Base-by-base conservation (phyloP, 352 stramenopile genomes). In the Phytophthora hibernalis region DNA sequence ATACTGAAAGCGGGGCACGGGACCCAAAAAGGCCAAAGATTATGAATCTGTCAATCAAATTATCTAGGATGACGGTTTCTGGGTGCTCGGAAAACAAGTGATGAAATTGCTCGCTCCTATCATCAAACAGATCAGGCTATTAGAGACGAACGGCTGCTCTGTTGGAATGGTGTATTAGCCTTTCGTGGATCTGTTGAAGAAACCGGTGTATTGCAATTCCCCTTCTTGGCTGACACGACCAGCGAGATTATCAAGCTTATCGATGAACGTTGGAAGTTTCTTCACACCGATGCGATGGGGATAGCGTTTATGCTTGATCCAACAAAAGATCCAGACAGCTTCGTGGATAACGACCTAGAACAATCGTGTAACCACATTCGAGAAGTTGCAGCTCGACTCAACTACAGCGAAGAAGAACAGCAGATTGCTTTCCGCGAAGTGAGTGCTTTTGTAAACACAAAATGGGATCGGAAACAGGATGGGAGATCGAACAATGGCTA, bases 101-200 rank as follows among this genome's bases (percentile, higher is more conserved):
- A 54, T 44, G 1, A 54, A 54, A 40, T 15, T 62, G 1, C 35
- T 62, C 30, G 20, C 43, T n/a, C 30, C 54, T 21, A 62, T 62
- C 20, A 54, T 62, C 5, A 30, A 54, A 26, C 26, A 20, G 15
- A 49, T 62, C 26, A 16, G 21, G 1, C 43, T 54, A 33, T 30
- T 62, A n/a, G 54, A 54, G 50, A 28, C 33, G 0, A 21, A 61
- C 16, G 54, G 15, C 3, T 54, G 42, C 30, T 54, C 42, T 11
- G 10, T 24, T n/a, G 43, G 54, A 1, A 53, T 53, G 54, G 10
- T 18, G 5, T 61, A 61, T 13, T 31, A 12, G 42, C 18, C 13
- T 24, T 61, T 61, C 8, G 54, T 53, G 40, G 40, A 45, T 53
- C 18, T 61, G 9, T 8, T 53, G 12, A 52, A 44, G 40, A 61